These are phyloP conservation scores for Musa schizocarpa DNA, from an alignment of 176 grass and related monocot genomes.

Conservation along the genomic window DNA sequence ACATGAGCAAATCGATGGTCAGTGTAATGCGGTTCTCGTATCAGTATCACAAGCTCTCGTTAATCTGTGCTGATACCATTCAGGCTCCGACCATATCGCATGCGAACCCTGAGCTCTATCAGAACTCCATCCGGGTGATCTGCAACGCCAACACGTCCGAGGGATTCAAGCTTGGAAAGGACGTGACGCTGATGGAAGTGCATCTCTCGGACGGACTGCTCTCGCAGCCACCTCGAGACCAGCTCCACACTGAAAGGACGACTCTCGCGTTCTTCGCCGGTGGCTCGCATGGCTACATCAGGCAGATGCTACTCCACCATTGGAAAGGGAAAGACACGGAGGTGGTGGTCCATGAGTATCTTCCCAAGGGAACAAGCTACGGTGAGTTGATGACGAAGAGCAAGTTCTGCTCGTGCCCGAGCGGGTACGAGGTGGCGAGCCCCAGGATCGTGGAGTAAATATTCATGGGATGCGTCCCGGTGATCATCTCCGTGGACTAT, in stretches of 20 bases:
- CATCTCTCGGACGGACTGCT: conserved; percentile 65
- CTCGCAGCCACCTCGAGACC: conserved; percentile 23
- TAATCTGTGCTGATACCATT: too few relatives aligned
- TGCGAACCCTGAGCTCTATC: conserved; percentile 30
- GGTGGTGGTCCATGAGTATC: conserved; percentile 58
- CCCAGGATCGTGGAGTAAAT: conserved; percentile 53
- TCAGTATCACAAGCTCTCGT: too few relatives aligned
- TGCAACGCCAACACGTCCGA: conserved; percentile 91
- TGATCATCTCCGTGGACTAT: conserved; percentile 67
- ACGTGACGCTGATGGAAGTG: conserved; percentile 72
- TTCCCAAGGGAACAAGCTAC: conserved; percentile 51
- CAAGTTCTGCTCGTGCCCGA: conserved; percentile 80
- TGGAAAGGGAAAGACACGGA: conserved; percentile 50
- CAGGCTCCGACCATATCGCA: conserved; percentile 52
- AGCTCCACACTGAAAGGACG: conserved; percentile 21
- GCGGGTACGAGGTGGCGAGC: conserved; percentile 78
- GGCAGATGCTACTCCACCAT: conserved; percentile 34
- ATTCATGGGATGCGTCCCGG: conserved; percentile 62
- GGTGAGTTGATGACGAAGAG: conserved; percentile 43
- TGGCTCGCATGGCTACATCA: conserved; percentile 51
- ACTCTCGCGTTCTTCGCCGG: conserved; percentile 82
- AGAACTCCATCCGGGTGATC: conserved; percentile 62
- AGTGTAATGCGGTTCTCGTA: too few relatives aligned
- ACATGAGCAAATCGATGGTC: too few relatives aligned
- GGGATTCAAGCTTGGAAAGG: conserved; percentile 56